phyloP scores from a whole-genome alignment of 31 red algal genomes.

The Bonnemaisonia californica region DNA sequence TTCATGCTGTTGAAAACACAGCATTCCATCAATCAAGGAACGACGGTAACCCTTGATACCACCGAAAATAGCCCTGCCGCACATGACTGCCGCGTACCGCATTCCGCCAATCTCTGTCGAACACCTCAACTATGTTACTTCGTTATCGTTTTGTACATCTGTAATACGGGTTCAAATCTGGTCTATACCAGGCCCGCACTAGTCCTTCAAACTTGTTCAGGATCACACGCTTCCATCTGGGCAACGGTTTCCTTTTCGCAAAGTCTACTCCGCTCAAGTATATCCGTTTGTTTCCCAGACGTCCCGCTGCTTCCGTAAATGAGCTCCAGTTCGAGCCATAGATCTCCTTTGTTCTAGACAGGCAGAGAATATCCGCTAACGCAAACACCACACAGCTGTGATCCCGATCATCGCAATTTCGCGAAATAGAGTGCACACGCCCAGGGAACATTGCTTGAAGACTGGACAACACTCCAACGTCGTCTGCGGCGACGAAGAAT shows the following conservation, averaged over 20 bases:
- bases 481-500: constrained; percentile 81
- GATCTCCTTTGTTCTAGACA: constrained; percentile 57
- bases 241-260: constrained; percentile 11
- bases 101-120: no score
- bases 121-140: no score
- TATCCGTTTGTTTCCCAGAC: constrained; percentile 45
- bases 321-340: constrained; percentile 80
- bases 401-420: constrained; percentile 70
- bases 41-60: no score
- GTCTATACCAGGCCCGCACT: neutral
- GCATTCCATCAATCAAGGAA: no score
- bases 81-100: no score
- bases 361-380: constrained; percentile 71
- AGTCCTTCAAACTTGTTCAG: neutral
- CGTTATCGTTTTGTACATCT: constrained; percentile 1
- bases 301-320: constrained; percentile 81
- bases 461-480: constrained; percentile 14
- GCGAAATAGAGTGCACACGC: constrained; percentile 35
- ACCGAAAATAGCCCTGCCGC: no score
- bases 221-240: neutral
- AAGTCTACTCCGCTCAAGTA: constrained; percentile 65
- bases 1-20: no score
- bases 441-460: constrained; percentile 33
- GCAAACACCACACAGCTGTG: constrained; percentile 67
- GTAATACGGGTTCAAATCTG: neutral